Evolutionary conservation across 169 alveolate species (phyloP).

Genomic region (Plasmodium yoelii): DNA sequence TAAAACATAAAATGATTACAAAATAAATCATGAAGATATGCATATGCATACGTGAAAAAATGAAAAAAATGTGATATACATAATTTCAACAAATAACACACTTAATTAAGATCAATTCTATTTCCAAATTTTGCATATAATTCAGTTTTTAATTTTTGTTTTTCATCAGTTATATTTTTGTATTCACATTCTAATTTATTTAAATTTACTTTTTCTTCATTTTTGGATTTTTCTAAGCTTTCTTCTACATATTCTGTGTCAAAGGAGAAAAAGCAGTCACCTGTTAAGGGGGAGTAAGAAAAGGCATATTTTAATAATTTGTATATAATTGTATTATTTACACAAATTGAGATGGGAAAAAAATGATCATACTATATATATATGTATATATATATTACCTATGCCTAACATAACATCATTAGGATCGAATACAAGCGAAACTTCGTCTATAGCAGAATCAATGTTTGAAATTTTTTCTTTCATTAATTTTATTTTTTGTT

Average conservation of each 20-base stretch:
- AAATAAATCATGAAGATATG: background rate
- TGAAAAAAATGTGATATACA: conserved; percentile 2
- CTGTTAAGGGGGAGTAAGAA: conserved; percentile 10
- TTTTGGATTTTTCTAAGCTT: conserved; percentile 22
- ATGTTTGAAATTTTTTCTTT: conserved; percentile 56
- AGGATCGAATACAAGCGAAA: conserved; percentile 44
- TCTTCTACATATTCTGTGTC: conserved; percentile 60
- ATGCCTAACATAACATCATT: conserved; percentile 58
- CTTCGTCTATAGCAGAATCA: conserved; percentile 72
- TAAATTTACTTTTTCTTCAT: conserved; percentile 45
- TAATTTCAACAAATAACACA: background rate
- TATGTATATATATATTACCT: conserved; percentile 14
- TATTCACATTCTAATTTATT: conserved; percentile 63
- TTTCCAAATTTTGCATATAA: conserved; percentile 75
- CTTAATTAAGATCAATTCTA: conserved; percentile 68
- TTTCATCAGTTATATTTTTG: conserved; percentile 34
- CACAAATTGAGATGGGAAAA: background rate
- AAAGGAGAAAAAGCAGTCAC: conserved; percentile 65
- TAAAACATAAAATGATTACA: too few species aligned
- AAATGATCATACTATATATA: too few species aligned
- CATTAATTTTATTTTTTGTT: conserved; percentile 64
- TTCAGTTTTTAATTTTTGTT: conserved; percentile 72
- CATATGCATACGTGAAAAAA: conserved; percentile 5
- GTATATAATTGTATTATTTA: background rate
- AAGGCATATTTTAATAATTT: background rate